A percentile compares a stretch with the other conserved stretches of the same genome.
Evolutionary conservation across 2,329 filamentous ascomycete genomes (phyloP).

Genomic region (Alternaria viburni): DNA sequence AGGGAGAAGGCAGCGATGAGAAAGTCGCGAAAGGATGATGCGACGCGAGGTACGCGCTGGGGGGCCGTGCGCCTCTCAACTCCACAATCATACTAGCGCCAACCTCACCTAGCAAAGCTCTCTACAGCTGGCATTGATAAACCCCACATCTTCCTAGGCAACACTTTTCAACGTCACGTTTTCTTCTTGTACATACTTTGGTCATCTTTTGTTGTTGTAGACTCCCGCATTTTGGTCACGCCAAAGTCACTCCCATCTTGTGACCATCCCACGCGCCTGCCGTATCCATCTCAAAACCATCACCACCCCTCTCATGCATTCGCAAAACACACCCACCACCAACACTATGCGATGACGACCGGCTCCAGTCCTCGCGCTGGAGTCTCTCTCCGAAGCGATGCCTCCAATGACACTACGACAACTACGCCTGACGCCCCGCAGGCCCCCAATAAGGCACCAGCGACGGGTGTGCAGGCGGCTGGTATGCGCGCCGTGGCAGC

Average conservation of each 20-base stretch:
- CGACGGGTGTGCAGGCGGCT: conserved; percentile 81
- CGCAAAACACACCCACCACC: conserved; percentile 20
- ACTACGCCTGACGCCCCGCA: conserved; percentile 24
- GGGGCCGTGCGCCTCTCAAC: conserved; percentile 14
- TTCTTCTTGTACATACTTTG: neutral
- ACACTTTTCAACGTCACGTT: neutral
- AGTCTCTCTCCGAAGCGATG: conserved; percentile 30
- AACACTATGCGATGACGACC: conserved; percentile 47
- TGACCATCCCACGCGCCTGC: conserved; percentile 22
- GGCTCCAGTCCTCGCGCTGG: conserved; percentile 44
- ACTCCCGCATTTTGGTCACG: neutral
- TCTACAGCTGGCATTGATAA: neutral
- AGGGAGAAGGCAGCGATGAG: conserved; percentile 21
- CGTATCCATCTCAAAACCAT: conserved; percentile 3
- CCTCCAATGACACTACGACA: conserved; percentile 17
- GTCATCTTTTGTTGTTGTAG: neutral
- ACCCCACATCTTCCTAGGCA: neutral
- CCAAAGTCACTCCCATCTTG: conserved; percentile 1
- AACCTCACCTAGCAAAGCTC: neutral
- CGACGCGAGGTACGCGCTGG: conserved; percentile 32
- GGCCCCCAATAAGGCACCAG: conserved; percentile 61
- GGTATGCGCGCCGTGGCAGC: conserved; percentile 83
- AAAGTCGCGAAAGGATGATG: conserved; percentile 30
- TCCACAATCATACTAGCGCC: conserved; percentile 3
- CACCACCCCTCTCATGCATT: conserved; percentile 19